Evolutionary conservation across 2,329 filamentous ascomycete species (phyloP), one percentile per base, ranked within the genome.

Genomic region (Penicillium sp.): DNA sequence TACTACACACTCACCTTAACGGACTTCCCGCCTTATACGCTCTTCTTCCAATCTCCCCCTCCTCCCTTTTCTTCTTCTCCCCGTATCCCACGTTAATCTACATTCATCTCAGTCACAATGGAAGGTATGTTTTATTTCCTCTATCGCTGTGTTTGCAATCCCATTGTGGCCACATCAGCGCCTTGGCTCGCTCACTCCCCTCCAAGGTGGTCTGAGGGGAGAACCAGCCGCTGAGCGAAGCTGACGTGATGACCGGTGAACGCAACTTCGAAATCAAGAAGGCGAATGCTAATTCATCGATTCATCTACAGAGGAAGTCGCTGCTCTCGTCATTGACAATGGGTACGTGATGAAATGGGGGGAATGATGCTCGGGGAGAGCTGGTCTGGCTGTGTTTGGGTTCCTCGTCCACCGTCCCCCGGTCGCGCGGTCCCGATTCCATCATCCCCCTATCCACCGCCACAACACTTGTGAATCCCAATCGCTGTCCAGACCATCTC

Each of bases 321-420:
- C 95, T 83, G 95, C 95, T 84, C 93, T 99, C 92, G 95, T 99
- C 84, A 98, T 99, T 86, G 95, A 99, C 93, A 99, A 99, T 98
- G 95, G 95, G 95, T 99, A 94, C 92, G 93, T 85, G 83, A 76
- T 71, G 71, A 73, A 70, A 72, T 48, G 55, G 65, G 63, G 52
- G 52, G 46, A 37, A 10, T 11, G 33, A n/a, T 22, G 13, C 51
- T 33, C 37, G 11, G 37, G 26, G 37, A 43, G 52, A 58, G 58
- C 59, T 59, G 55, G 40, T 63, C 42, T 70, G 74, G 57, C 52
- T 70, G 73, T 71, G 73, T 78, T 54, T 57, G 55, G 64, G 46
- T 51, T 33, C 54, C 63, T 59, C 60, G 52, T 37, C 55, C 63
- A 55, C 55, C 26, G 25, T 40, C 28, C 28, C 60, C 61, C 68